Conservation (phyloP, 768 basidiomycete genomes). For the Postia placenta region DNA sequence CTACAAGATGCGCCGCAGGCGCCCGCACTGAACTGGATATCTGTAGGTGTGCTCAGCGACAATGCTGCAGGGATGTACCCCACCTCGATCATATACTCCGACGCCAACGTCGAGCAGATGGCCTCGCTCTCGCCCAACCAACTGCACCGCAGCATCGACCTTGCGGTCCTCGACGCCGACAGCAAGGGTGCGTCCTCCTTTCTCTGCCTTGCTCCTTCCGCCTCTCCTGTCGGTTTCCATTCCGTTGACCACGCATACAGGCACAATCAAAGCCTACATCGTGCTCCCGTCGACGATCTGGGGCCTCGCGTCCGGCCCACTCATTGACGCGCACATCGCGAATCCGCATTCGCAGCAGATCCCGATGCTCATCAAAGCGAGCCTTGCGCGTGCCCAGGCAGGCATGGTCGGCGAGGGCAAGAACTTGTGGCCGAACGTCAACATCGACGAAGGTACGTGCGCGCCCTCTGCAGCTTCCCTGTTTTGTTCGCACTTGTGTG, state of each 20-base stretch:
- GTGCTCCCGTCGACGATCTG: constrained; percentile 51
- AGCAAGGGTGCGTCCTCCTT: constrained; percentile 30
- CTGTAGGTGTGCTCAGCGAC: constrained; percentile 42
- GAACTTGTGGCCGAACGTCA: constrained; percentile 54
- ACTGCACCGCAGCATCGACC: constrained; percentile 45
- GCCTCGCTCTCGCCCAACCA: constrained; percentile 38
- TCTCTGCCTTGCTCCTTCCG: too few relatives aligned
- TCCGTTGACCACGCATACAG: constrained; percentile 29
- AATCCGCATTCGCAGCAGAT: constrained; percentile 46
- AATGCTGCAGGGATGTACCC: constrained; percentile 35
- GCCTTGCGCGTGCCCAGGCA: constrained; percentile 39
- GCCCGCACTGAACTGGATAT: too few relatives aligned
- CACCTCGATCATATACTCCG: constrained; percentile 38
- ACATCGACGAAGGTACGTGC: constrained; percentile 34
- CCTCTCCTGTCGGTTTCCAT: too few relatives aligned
- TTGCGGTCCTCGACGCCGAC: constrained; percentile 40
- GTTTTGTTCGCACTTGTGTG: too few relatives aligned
- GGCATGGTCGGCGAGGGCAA: constrained; percentile 49
- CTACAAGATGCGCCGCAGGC: too few relatives aligned
- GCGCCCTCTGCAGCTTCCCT: not conserved
- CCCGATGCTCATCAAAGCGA: constrained; percentile 35
- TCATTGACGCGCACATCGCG: constrained; percentile 45
- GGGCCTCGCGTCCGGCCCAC: constrained; percentile 49
- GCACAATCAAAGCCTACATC: constrained; percentile 45
- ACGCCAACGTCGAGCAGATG: constrained; percentile 40